Evolutionary conservation across 2,329 filamentous ascomycete genomes (phyloP).

Genomic region (Tolypocladium ophioglossoides): DNA sequence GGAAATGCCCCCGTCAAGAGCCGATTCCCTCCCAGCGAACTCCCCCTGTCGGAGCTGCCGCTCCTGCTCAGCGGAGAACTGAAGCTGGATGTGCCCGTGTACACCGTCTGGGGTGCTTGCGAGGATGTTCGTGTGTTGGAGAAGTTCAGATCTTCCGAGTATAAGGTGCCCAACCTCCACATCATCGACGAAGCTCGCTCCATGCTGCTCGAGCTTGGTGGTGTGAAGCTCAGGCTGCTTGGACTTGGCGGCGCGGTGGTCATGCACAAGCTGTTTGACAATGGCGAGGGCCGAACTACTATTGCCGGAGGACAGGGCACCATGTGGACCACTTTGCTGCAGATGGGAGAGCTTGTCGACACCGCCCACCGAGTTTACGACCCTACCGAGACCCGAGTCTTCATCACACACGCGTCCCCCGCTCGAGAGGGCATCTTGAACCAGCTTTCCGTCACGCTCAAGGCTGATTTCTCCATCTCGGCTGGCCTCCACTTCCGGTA

Average conservation of each 20-base stretch:
- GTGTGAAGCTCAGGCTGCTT: constrained; percentile 88
- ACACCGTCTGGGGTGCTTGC: constrained; percentile 98
- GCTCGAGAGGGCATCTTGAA: constrained; percentile 94
- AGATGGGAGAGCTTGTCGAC: constrained; percentile 97
- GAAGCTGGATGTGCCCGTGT: constrained; percentile 91
- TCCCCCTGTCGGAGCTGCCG: constrained; percentile 86
- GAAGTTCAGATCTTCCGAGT: constrained; percentile 94
- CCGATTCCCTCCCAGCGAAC: constrained; percentile 68
- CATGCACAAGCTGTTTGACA: constrained; percentile 99
- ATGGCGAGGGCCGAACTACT: constrained; percentile 92
- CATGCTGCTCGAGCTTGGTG: constrained; percentile 85
- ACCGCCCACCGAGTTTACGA: constrained; percentile 98
- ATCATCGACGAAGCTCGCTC: constrained; percentile 98
- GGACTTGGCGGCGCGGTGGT: constrained; percentile 93
- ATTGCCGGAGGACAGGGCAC: constrained; percentile 97
- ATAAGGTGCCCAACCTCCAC: constrained; percentile 94
- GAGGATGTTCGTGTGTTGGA: constrained; percentile 96
- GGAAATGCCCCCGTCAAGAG: constrained; percentile 74
- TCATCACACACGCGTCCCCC: constrained; percentile 93
- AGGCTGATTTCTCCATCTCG: constrained; percentile 96
- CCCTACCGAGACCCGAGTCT: constrained; percentile 91
- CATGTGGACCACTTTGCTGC: constrained; percentile 97
- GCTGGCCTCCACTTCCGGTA: constrained; percentile 97
- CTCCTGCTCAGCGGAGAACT: constrained; percentile 79
- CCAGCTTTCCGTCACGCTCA: constrained; percentile 92